Evolutionary conservation across 192 early-diverging fungal genomes (phyloP).

Genomic region (Linnemannia schmuckeri): DNA sequence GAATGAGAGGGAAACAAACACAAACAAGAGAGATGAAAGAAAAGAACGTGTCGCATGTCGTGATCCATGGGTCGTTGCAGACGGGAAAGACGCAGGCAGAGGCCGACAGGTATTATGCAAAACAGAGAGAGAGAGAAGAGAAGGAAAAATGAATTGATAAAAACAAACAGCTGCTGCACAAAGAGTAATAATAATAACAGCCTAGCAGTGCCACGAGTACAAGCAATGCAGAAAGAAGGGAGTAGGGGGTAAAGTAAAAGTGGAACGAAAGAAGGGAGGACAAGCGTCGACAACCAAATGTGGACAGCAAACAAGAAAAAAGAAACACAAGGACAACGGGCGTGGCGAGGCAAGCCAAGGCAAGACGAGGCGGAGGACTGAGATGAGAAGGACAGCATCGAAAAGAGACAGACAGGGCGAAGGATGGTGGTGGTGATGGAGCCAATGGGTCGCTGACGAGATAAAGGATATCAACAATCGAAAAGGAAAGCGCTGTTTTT

Average conservation of each 20-base stretch:
- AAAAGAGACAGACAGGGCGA: constrained; percentile 10
- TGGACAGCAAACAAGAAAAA: neutral
- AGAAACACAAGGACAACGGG: neutral
- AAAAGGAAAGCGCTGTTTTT: neutral
- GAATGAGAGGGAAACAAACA: neutral
- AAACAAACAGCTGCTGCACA: neutral
- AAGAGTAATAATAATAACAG: neutral
- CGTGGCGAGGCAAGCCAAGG: neutral
- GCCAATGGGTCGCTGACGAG: neutral
- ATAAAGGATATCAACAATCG: neutral
- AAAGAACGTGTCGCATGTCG: constrained; percentile 2
- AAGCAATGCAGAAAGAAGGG: neutral
- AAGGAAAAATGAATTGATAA: neutral
- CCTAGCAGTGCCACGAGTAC: neutral
- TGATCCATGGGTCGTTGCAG: constrained; percentile 7
- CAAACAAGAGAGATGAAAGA: neutral
- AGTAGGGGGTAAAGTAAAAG: neutral
- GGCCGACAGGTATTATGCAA: constrained; percentile 4
- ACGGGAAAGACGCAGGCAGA: neutral
- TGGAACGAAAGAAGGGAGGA: neutral
- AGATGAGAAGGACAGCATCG: neutral
- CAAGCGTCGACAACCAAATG: neutral
- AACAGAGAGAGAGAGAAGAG: neutral
- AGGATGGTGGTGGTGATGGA: neutral
- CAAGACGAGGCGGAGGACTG: neutral